Base-by-base conservation (phyloP, 441 rosid genomes). In the Brassica hybrid region DNA sequence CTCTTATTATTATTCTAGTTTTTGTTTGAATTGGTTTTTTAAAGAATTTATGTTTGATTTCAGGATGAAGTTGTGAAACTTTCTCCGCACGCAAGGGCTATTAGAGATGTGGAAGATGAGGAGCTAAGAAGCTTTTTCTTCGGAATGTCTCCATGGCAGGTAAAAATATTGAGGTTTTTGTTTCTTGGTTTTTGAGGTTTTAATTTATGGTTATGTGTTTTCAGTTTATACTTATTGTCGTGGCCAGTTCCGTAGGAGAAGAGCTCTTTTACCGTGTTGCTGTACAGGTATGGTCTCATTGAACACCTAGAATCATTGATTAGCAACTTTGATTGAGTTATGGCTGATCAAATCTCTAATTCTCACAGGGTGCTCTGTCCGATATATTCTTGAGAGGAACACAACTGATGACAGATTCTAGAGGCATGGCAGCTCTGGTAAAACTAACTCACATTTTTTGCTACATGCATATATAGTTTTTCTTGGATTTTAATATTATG, bases 141-240 rank as follows among this genome's bases (percentile, higher is more conserved):
- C 65, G 99, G 98, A 72, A 94, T 94, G 99, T 90, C 98, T 0
- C 92, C 94, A 25, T 93, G 93, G 93, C 99, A 94, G 97, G 99
- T 91, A 69, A 63, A 75, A 3, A 0, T 3, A 8, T 17, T 38
- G 9, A 14, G 19, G 5, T 19, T 56, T 68, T 52, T 4, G 11
- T 41, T 36, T 13, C 12, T 54, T 64, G 36, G 25, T 43, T 77
- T 43, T 65, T 58, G 56, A 58, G 56, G 30, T 6, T 6, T 30
- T 2, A 56, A 13, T 69, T 61, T 13, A 3, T 57, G 50, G 11
- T 71, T 68, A 16, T 77, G 64, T 70, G 56, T 23, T 73, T 71
- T 25, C 89, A 94, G 97, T 93, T 94, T 79, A 79, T 93, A 67
- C 82, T 94, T 59, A 84, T 94, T 63, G 91, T 94, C 0, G 82